A percentile compares a stretch with the other conserved stretches of the same genome.
Evolutionary conservation across 768 basidiomycete species (phyloP).

Genomic region (Rubroboletus pulcherrimus): DNA sequence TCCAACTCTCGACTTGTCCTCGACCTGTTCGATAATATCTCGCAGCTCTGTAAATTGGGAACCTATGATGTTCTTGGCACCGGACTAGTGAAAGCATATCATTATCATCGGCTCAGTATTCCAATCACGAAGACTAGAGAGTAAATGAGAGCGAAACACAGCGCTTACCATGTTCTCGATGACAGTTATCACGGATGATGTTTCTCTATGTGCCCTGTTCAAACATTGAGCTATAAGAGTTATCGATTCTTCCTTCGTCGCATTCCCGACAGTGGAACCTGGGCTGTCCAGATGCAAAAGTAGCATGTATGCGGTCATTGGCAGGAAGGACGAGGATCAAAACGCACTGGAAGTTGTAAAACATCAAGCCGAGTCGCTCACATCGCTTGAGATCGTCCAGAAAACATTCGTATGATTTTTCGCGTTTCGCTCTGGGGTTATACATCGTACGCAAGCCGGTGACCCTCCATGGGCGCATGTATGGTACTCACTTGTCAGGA

Average conservation of each 20-base stretch:
- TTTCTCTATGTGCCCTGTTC: constrained; percentile 68
- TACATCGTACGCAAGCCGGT: neutral
- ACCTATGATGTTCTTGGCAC: constrained; percentile 75
- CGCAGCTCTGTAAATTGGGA: constrained; percentile 64
- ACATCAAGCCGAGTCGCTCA: constrained; percentile 64
- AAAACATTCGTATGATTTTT: constrained; percentile 76
- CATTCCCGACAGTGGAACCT: constrained; percentile 75
- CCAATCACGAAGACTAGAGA: neutral
- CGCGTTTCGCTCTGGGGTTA: constrained; percentile 51
- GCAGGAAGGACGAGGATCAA: neutral
- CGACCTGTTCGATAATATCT: constrained; percentile 63
- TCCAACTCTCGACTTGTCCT: constrained; percentile 71
- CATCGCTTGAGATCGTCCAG: constrained; percentile 78
- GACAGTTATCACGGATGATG: constrained; percentile 55
- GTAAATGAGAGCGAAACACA: neutral
- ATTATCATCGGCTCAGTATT: neutral
- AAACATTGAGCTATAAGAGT: constrained; percentile 65
- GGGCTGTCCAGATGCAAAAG: constrained; percentile 44
- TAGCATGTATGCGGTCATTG: neutral
- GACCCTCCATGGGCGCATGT: neutral
- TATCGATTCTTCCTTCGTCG: constrained; percentile 58
- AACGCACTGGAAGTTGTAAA: constrained; percentile 86
- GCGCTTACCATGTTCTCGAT: constrained; percentile 79
- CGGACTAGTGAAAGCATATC: constrained; percentile 47
- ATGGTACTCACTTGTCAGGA: constrained; percentile 57